Evolutionary conservation across 2,329 filamentous ascomycete genomes (phyloP), one percentile per base, ranked within the genome.

Genomic region (Verticillium nubilum): DNA sequence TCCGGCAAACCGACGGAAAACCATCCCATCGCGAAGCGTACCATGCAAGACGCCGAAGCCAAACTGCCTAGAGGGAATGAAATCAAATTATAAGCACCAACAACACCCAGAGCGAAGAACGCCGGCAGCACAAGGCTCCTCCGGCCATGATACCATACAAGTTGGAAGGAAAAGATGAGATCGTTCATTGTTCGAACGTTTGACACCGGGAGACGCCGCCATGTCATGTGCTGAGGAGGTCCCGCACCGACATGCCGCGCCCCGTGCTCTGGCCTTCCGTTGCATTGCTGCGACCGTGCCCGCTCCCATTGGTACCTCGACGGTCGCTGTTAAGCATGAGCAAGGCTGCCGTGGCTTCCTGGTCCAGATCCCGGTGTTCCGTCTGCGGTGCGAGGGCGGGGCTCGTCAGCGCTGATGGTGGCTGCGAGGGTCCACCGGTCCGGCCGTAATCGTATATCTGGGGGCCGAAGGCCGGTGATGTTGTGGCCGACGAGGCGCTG

Each of bases 281-380:
- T 37, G 52, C 42, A 67, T 72, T 84, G 81, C 58, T 75, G 77
- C 5, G 84, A 81, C 69, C 80, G 28, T 47, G 25, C 10, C 54
- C 84, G 77, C 83, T 82, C 2, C 80, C 78, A 12, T 54, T 50
- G 15, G 35, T 57, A 12, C 79, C 80, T 35, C 91, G 81, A 47
- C 91, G 84, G 70, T 95, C 92, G 58, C 81, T 86, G 65, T 93
- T 96, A 61, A 97, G 78, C 92, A 97, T 96, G 71, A 97, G 74
- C 66, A 97, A 73, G 3, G 92, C 93, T 13, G 91, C 88, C 7
- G 92, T 95, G 1, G 92, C 93, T 71, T 95, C 91, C 62, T 92
- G 88, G 63, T 90, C 86, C 4, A 84, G 68, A 56, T 87, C 84
- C 35, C 77, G 76, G 27, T 57, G 56, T n/a, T 57, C 56, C 23